Base-by-base conservation (phyloP, 352 stramenopile genomes). In the Halophytophthora batemanensis region DNA sequence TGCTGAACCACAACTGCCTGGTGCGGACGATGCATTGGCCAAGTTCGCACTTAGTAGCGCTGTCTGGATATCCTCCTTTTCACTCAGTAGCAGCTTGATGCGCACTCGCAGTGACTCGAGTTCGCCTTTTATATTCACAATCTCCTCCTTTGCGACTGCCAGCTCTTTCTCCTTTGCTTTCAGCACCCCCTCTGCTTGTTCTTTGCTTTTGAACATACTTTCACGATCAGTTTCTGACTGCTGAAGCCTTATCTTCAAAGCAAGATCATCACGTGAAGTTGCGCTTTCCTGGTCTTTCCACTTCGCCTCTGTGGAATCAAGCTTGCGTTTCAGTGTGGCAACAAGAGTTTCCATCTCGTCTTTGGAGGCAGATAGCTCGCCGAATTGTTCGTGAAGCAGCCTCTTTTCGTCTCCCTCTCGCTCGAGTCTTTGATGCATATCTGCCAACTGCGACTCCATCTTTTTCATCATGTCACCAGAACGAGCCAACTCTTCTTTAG, bases 1-100 rank as follows among this genome's bases (percentile, higher is more conserved):
- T n/a, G 41, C 29, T 3, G 59, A 52, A 21, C 53, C 43, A 15
- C 51, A 55, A 12, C 49, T 53, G 1, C 42, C 39, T 17, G 53
- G 64, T 45, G 50, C 22, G 31, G 46, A 35, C 11, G 57, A 46
- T n/a, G 54, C 45, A 13, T 53, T 67, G 7, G 42, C 60, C 40
- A 74, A 48, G 50, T 61, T 74, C 3, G 53, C 53, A n/a, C 54
- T 61, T 15, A 74, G 45, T 21, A 75, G 45, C 15, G 62, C 57
- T 23, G 61, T 54, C 42, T 73, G 68, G 14, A 68, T 50, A 28
- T 72, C 64, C 44, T 77, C 64, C 43, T 72, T 74, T 34, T 75
- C 64, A 36, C 48, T 71, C 3, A 69, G 44, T 21, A 69, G 37
- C 22, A 45, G 59, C 40, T 74, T 73, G n/a, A 77, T 41, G 10